Evolutionary conservation across 768 basidiomycete species (phyloP), one percentile per base, ranked within the genome.

Genomic region (Mycena capillaripes): DNA sequence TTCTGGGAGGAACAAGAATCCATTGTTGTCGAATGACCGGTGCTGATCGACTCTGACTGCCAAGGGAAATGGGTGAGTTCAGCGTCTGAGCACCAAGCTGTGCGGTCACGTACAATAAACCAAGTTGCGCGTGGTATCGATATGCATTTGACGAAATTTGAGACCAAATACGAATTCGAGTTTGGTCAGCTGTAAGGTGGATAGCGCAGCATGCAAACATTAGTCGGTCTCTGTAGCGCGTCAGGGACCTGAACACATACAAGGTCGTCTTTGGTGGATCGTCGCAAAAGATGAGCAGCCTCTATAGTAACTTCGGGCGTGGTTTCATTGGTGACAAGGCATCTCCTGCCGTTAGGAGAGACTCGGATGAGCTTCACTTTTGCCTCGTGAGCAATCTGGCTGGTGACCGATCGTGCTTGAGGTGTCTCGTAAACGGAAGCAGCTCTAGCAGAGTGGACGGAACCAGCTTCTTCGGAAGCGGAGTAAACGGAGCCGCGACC

Each of bases 391-490:
- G 59, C 59, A 40, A 60, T 30, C 1, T 27, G 19, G 57, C 66
- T 60, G 38, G 59, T 46, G 17, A 46, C 42, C 40, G 59, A 60
- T 44, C 59, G 38, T 29, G 59, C 38, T 29, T 60, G 36, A 52
- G 50, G 50, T 52, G 50, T 52, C 23, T 27, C 25, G 50, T 52
- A 52, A 12, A 29, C 50, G 50, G 50, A 52, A 52, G 50, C 25
- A 52, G 50, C 25, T 52, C 50, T 52, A 27, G 50, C 27, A 52
- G 50, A 59, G 56, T 58, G 56, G 56, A 58, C 56, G 56, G 56
- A 58, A 58, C 56, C 34, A 58, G 56, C 56, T 36, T 58, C 32
- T 58, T 58, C 56, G 56, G 56, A 58, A 58, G 56, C 56, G 56
- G 56, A 58, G 56, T 58, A 58, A 58, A 58, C 56, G 32, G 56